phyloP scores from a whole-genome alignment of 1,284 basidiomycete genomes.

The Pseudozyma tsukubaensis region DNA sequence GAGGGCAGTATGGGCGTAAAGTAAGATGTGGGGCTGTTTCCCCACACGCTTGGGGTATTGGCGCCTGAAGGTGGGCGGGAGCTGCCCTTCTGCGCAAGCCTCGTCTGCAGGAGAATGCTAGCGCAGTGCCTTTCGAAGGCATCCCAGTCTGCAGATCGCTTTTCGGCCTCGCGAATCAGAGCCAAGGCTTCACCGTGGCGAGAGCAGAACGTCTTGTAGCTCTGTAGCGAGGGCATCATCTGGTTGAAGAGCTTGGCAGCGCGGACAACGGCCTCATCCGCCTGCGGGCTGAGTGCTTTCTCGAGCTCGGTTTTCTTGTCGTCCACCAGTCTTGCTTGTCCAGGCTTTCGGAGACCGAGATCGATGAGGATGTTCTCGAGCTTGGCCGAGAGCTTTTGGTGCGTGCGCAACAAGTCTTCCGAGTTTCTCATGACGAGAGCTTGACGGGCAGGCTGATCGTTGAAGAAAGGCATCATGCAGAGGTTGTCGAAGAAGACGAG shows the following conservation, averaged over 20 bases:
- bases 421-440: conserved; percentile 62
- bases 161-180: conserved; percentile 63
- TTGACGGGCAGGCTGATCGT: conserved; percentile 53
- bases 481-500: conserved; percentile 65
- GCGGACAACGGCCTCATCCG: conserved; percentile 49
- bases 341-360: conserved; percentile 40
- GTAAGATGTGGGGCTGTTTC: conserved; percentile 34
- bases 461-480: conserved; percentile 62
- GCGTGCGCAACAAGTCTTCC: conserved; percentile 55
- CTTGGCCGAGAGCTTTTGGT: conserved; percentile 54
- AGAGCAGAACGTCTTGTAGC: conserved; percentile 66
- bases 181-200: conserved; percentile 64
- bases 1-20: conserved; percentile 30
- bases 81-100: conserved; percentile 18
- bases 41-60: conserved; percentile 35
- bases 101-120: conserved; percentile 48
- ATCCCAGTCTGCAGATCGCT: conserved; percentile 63
- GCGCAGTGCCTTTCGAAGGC: conserved; percentile 60
- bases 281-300: conserved; percentile 49
- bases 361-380: conserved; percentile 53
- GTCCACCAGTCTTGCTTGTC: conserved; percentile 15
- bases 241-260: conserved; percentile 49
- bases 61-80: conserved; percentile 39
- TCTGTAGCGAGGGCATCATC: conserved; percentile 47
- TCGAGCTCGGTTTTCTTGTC: conserved; percentile 39